These are phyloP conservation scores for Nemania serpens DNA, from an alignment of 2,329 filamentous ascomycete genomes.

Conservation along the genomic window DNA sequence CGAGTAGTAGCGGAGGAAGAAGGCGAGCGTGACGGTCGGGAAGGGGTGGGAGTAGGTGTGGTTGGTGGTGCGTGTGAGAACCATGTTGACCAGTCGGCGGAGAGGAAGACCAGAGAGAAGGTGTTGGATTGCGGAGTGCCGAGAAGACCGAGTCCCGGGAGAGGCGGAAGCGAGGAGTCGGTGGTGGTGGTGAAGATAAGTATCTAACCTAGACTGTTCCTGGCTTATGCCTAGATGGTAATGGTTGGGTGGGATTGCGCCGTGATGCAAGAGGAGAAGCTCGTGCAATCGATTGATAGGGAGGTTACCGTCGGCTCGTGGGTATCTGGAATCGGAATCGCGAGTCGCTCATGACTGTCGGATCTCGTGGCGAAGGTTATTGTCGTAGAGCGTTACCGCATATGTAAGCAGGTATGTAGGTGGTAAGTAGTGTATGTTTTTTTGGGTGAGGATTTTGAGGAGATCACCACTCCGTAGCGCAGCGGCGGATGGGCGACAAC, in stretches of 20 bases:
- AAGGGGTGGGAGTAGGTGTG: conserved; percentile 81
- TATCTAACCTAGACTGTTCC: too few species aligned
- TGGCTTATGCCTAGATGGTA: not conserved
- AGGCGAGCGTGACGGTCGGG: conserved; percentile 83
- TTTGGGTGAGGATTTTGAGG: conserved; percentile 31
- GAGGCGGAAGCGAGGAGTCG: not conserved
- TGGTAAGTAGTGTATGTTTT: conserved; percentile 2
- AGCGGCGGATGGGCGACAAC: conserved; percentile 12
- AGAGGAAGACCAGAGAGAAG: not conserved
- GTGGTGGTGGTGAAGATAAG: too few species aligned
- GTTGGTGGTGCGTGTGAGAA: conserved; percentile 67
- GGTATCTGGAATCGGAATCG: not conserved
- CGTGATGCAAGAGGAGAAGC: too few species aligned
- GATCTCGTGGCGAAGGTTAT: not conserved
- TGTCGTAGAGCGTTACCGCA: not conserved
- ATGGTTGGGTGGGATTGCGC: not conserved
- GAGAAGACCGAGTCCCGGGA: not conserved
- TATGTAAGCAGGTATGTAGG: not conserved
- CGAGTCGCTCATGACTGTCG: conserved; percentile 16
- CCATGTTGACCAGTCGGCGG: conserved; percentile 57
- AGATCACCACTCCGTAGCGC: conserved; percentile 32
- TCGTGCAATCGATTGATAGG: conserved; percentile 3
- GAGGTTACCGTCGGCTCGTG: not conserved
- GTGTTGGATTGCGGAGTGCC: not conserved
- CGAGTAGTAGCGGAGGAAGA: conserved; percentile 83